Evolutionary conservation across 805 yeast genomes (phyloP).

Genomic region (Brettanomyces anomalus): DNA sequence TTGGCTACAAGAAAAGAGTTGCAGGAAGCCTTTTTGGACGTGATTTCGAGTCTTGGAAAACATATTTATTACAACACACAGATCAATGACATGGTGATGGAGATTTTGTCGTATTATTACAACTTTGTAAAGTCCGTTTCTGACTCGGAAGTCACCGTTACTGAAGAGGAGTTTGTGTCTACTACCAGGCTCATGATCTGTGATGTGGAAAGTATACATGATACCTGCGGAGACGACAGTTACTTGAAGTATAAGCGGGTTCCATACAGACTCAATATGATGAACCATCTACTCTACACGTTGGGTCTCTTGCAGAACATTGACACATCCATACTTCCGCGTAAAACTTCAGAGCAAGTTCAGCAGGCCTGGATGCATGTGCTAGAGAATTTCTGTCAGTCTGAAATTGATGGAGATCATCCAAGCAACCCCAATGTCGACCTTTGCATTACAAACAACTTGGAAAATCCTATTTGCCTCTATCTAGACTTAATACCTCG

Average conservation of each 20-base stretch:
- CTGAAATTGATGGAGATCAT: conserved; percentile 8
- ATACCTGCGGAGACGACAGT: conserved; percentile 20
- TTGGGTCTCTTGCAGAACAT: conserved; percentile 14
- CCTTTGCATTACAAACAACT: conserved; percentile 30
- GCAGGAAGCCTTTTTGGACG: conserved; percentile 35
- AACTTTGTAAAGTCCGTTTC: conserved; percentile 16
- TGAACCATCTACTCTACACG: conserved; percentile 30
- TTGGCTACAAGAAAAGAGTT: conserved; percentile 20
- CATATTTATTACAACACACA: conserved; percentile 86
- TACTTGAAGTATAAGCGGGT: conserved; percentile 29
- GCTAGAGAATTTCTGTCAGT: conserved; percentile 24
- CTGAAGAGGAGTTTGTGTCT: conserved; percentile 9
- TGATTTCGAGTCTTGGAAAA: conserved; percentile 62
- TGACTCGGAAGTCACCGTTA: conserved; percentile 4
- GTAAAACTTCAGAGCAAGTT: conserved; percentile 19
- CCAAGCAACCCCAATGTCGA: conserved; percentile 30
- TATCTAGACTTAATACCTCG: conserved; percentile 30
- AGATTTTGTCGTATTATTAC: conserved; percentile 41
- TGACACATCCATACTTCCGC: conserved; percentile 14
- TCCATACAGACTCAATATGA: conserved; percentile 33
- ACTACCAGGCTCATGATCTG: conserved; percentile 15
- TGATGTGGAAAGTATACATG: conserved; percentile 20
- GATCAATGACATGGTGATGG: conserved; percentile 70
- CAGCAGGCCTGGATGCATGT: conserved; percentile 33
- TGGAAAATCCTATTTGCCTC: conserved; percentile 33